Conservation (phyloP, 768 basidiomycete genomes). For the Tricholoma matsutake region DNA sequence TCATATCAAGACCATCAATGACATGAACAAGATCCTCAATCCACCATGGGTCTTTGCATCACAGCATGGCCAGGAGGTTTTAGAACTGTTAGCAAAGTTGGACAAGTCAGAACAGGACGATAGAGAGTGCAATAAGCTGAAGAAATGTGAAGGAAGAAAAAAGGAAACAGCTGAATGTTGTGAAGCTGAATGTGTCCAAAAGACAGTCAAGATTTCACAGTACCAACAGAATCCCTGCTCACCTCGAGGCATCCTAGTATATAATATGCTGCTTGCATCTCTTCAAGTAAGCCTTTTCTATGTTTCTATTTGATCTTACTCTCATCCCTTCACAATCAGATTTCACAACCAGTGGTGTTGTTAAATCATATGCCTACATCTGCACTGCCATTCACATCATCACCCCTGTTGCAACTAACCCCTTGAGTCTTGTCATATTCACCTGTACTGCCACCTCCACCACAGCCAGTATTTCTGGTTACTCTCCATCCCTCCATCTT, state of each 20-base stretch:
- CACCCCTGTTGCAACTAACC: too few species aligned
- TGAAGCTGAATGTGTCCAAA: background rate
- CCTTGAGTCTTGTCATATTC: too few species aligned
- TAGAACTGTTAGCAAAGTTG: slow-evolving; percentile 7
- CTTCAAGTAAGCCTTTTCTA: too few species aligned
- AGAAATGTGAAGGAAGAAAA: background rate
- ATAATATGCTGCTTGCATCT: too few species aligned
- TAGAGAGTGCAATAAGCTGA: background rate
- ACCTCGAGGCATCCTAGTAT: too few species aligned
- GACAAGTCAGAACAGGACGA: background rate
- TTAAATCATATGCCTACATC: too few species aligned
- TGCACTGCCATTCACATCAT: too few species aligned
- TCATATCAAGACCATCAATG: slow-evolving; percentile 12
- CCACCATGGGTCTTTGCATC: slow-evolving; percentile 13
- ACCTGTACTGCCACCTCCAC: background rate
- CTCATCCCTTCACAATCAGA: too few species aligned
- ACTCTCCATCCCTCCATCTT: too few species aligned
- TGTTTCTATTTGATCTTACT: too few species aligned
- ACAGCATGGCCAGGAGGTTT: slow-evolving; percentile 22
- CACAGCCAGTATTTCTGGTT: slow-evolving; percentile 1
- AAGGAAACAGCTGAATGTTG: background rate
- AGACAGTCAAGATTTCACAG: too few species aligned
- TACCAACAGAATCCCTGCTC: background rate
- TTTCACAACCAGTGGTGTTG: too few species aligned
- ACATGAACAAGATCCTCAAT: slow-evolving; percentile 5